phyloP scores from a whole-genome alignment of 2,329 filamentous ascomycete genomes.

The Talaromyces pinophilus region DNA sequence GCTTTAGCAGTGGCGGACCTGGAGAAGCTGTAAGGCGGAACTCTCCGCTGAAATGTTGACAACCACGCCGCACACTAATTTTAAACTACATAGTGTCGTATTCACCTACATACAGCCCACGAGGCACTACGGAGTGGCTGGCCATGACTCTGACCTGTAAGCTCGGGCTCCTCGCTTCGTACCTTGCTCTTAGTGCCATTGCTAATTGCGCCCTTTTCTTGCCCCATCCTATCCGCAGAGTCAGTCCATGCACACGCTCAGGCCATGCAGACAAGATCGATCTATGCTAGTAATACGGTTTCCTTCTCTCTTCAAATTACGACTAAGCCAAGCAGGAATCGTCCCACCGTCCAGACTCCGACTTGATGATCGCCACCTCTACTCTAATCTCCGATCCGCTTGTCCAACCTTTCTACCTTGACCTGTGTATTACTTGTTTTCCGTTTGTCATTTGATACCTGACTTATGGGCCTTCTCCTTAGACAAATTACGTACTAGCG shows the following conservation, averaged over 20 bases:
- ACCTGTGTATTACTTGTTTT: neutral
- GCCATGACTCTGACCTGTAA: slow-evolving; percentile 9
- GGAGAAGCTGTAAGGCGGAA: slow-evolving; percentile 10
- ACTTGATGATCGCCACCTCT: slow-evolving; percentile 17
- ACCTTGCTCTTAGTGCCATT: slow-evolving; percentile 15
- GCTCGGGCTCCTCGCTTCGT: slow-evolving; percentile 10
- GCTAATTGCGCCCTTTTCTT: slow-evolving; percentile 11
- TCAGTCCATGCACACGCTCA: slow-evolving; percentile 4
- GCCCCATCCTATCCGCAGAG: neutral
- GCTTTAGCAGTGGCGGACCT: neutral
- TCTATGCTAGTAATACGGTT: neutral
- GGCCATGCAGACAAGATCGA: slow-evolving; percentile 2
- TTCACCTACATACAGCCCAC: slow-evolving; percentile 15
- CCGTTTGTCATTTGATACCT: neutral
- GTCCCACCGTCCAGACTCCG: slow-evolving; percentile 8
- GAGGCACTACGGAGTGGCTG: slow-evolving; percentile 10
- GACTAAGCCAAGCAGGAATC: slow-evolving; percentile 2
- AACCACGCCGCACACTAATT: slow-evolving; percentile 10
- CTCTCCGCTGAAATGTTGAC: neutral
- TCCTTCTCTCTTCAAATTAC: neutral
- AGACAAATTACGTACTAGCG: neutral
- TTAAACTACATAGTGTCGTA: slow-evolving; percentile 11
- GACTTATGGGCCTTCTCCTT: slow-evolving; percentile 5
- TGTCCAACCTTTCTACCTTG: slow-evolving; percentile 14
- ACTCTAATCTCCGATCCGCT: slow-evolving; percentile 19